Evolutionary conservation across 1,284 basidiomycete species (phyloP).

Genomic region (Ustilago cynodontis): DNA sequence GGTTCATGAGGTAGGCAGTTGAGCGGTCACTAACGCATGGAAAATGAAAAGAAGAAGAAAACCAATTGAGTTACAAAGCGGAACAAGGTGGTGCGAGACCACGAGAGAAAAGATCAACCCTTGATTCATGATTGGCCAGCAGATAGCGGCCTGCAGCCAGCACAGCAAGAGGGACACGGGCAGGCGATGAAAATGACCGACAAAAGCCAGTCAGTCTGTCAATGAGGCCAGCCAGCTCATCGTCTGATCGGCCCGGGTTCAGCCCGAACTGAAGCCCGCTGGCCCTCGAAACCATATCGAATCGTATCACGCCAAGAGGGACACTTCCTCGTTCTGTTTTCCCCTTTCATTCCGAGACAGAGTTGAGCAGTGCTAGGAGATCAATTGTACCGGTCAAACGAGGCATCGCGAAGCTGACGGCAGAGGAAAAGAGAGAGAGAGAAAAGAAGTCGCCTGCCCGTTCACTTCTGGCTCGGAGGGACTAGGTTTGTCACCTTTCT

Average conservation of each 20-base stretch:
- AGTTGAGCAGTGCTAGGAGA: neutral
- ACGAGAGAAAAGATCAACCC: neutral
- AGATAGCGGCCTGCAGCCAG: slow-evolving; percentile 1
- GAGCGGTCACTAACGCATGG: too few relatives aligned
- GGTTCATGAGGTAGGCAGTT: neutral
- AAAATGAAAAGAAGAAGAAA: neutral
- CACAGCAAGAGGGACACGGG: neutral
- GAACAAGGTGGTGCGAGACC: neutral
- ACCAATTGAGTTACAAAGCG: neutral
- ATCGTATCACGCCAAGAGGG: slow-evolving; percentile 1
- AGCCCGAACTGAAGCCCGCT: neutral
- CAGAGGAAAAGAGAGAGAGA: neutral
- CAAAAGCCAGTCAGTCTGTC: neutral
- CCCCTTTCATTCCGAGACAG: neutral
- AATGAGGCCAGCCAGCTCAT: neutral
- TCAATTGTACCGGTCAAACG: neutral
- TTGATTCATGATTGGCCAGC: neutral
- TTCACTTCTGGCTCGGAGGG: neutral
- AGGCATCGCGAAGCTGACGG: neutral
- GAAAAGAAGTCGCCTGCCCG: neutral
- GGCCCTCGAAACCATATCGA: neutral
- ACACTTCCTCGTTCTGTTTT: neutral
- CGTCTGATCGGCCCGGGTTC: neutral
- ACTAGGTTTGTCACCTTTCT: neutral
- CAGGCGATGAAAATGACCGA: neutral